phyloP scores from a whole-genome alignment of 371 early-diverging fungal species.

The Choanephora cucurbitarum region DNA sequence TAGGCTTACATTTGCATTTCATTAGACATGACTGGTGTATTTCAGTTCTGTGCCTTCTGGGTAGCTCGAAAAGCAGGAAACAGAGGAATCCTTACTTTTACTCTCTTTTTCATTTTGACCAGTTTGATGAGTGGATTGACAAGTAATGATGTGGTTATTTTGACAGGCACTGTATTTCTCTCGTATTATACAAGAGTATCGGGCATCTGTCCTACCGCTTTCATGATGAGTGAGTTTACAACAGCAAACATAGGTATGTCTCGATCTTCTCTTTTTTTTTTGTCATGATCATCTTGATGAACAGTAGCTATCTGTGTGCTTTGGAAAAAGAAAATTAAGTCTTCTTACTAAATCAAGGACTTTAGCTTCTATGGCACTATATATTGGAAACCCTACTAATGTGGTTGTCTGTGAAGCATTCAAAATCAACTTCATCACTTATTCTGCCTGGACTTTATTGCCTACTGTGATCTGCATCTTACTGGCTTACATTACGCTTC shows the following conservation, averaged over 20 bases:
- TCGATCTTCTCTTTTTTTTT: not conserved
- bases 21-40: constrained; percentile 77
- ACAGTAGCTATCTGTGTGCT: no score
- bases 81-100: constrained; percentile 61
- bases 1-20: constrained; percentile 84
- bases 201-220: constrained; percentile 64
- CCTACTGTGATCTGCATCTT: constrained; percentile 66
- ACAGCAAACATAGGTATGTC: constrained; percentile 66
- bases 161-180: constrained; percentile 80
- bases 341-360: no score
- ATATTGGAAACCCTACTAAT: constrained; percentile 86
- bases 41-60: constrained; percentile 69
- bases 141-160: constrained; percentile 81
- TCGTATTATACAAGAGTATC: constrained; percentile 69
- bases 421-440: constrained; percentile 68
- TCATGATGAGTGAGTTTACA: constrained; percentile 70
- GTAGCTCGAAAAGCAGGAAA: constrained; percentile 63
- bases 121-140: constrained; percentile 73
- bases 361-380: constrained; percentile 79
- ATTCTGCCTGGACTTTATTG: constrained; percentile 79
- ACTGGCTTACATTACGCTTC: constrained; percentile 55
- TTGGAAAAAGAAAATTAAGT: no score
- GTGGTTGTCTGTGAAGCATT: constrained; percentile 82
- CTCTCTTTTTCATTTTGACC: constrained; percentile 69
- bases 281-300: no score